Percentiles rank a stretch among this genome's conserved stretches.
Conservation (phyloP, 2,329 filamentous ascomycete species). For the Paraconiothyrium sp. region DNA sequence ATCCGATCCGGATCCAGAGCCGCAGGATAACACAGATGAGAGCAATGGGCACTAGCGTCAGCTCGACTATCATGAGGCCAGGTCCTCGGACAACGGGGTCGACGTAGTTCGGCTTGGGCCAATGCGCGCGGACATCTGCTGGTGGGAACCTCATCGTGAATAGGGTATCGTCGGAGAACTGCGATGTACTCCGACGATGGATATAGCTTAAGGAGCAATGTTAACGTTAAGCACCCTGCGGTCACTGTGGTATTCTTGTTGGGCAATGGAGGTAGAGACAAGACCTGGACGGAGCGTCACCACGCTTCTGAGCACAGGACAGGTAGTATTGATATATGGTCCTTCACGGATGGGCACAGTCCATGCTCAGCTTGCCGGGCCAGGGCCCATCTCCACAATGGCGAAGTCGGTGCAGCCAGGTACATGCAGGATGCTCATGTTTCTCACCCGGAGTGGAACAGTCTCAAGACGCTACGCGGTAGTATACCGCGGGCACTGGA, state of each 20-base stretch:
- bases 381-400: slow-evolving; percentile 36
- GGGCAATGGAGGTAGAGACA: not conserved
- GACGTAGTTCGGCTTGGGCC: slow-evolving; percentile 56
- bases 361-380: slow-evolving; percentile 35
- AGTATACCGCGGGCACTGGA: slow-evolving; percentile 40
- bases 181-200: slow-evolving; percentile 32
- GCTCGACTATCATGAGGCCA: slow-evolving; percentile 53
- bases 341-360: slow-evolving; percentile 21
- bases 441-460: slow-evolving; percentile 38
- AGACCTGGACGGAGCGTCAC: slow-evolving; percentile 36
- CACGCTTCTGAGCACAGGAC: slow-evolving; percentile 37
- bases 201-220: slow-evolving; percentile 21
- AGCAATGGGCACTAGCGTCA: slow-evolving; percentile 48
- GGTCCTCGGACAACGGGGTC: slow-evolving; percentile 54
- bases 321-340: slow-evolving; percentile 39
- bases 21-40: slow-evolving; percentile 47
- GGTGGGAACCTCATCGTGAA: slow-evolving; percentile 46
- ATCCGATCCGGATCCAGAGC: slow-evolving; percentile 47
- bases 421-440: slow-evolving; percentile 27
- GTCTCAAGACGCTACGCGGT: slow-evolving; percentile 31
- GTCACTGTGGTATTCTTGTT: slow-evolving; percentile 3
- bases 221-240: slow-evolving; percentile 7
- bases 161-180: slow-evolving; percentile 26
- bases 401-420: slow-evolving; percentile 28
- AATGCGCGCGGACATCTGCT: slow-evolving; percentile 47